phyloP scores from a whole-genome alignment of 2,329 filamentous ascomycete species.

The Pestalotiopsis sp. region DNA sequence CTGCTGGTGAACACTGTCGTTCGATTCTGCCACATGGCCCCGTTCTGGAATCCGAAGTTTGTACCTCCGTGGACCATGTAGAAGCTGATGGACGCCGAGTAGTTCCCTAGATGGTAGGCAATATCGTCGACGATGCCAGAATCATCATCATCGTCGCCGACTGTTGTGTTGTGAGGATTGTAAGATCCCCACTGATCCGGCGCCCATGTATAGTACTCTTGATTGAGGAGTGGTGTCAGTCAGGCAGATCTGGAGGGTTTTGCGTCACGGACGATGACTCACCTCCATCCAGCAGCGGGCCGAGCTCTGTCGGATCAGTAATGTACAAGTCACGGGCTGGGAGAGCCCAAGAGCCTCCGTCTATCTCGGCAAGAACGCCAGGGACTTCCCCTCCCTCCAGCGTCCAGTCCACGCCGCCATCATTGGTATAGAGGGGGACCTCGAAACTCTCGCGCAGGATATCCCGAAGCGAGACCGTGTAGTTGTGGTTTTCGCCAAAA shows the following conservation, averaged over 20 bases:
- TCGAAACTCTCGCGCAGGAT: conserved; percentile 44
- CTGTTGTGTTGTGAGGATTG: conserved; percentile 36
- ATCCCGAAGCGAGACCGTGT: conserved; percentile 41
- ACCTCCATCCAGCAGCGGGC: conserved; percentile 45
- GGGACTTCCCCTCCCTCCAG: conserved; percentile 44
- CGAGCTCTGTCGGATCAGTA: conserved; percentile 41
- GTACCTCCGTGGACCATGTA: conserved; percentile 58
- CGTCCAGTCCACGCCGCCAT: conserved; percentile 44
- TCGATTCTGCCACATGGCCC: conserved; percentile 42
- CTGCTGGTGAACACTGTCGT: conserved; percentile 43
- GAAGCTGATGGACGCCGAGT: conserved; percentile 45
- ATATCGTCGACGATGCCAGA: conserved; percentile 33
- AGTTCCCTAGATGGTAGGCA: conserved; percentile 37
- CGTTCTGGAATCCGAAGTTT: conserved; percentile 50
- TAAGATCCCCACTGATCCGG: conserved; percentile 45
- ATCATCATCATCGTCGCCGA: conserved; percentile 24
- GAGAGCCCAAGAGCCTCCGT: conserved; percentile 43
- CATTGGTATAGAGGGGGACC: conserved; percentile 49
- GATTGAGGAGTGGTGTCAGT: too few relatives aligned
- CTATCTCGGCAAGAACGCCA: conserved; percentile 45
- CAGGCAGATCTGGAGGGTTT: too few relatives aligned
- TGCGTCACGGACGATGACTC: not conserved
- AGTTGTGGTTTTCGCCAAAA: conserved; percentile 46
- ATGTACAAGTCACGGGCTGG: conserved; percentile 39
- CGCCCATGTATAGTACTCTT: conserved; percentile 37